Conservation (phyloP, 257 asterid genomes). For the Mitragyna speciosa region DNA sequence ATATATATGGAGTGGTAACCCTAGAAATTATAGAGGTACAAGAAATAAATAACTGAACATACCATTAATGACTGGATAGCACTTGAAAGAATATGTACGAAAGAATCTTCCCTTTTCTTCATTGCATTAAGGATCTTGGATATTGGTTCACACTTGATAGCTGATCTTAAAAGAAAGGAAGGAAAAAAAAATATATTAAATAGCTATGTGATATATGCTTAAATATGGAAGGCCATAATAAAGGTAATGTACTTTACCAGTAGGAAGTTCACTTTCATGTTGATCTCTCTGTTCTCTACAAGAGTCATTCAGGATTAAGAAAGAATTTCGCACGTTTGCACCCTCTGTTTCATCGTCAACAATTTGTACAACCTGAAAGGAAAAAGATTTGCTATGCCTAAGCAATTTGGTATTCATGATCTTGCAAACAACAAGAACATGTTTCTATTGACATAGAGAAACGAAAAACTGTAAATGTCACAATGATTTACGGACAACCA, state of each 20-base stretch:
- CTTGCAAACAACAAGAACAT: background rate
- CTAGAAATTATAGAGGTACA: background rate
- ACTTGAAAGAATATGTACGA: conserved; percentile 46
- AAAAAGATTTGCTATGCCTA: conserved; percentile 6
- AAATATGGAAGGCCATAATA: conserved; percentile 10
- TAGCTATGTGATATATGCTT: conserved; percentile 20
- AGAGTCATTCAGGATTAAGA: conserved; percentile 47
- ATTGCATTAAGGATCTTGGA: conserved; percentile 47
- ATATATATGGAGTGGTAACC: no score
- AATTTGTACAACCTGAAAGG: conserved; percentile 59
- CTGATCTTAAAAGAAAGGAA: conserved; percentile 29
- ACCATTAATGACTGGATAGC: conserved; percentile 53
- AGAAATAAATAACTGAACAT: conserved; percentile 9
- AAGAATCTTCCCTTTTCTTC: conserved; percentile 64
- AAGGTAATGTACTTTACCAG: conserved; percentile 22
- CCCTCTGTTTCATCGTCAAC: conserved; percentile 47
- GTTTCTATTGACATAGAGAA: background rate
- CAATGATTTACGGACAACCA: background rate
- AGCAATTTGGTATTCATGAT: background rate
- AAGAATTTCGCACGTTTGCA: conserved; percentile 31
- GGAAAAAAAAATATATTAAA: conserved; percentile 22
- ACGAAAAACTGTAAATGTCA: background rate
- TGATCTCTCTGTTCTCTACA: conserved; percentile 35
- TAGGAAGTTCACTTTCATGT: conserved; percentile 33
- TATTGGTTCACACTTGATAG: conserved; percentile 41